Evolutionary conservation across 2,329 filamentous ascomycete species (phyloP).

Genomic region (Phaeosphaeria sp.): DNA sequence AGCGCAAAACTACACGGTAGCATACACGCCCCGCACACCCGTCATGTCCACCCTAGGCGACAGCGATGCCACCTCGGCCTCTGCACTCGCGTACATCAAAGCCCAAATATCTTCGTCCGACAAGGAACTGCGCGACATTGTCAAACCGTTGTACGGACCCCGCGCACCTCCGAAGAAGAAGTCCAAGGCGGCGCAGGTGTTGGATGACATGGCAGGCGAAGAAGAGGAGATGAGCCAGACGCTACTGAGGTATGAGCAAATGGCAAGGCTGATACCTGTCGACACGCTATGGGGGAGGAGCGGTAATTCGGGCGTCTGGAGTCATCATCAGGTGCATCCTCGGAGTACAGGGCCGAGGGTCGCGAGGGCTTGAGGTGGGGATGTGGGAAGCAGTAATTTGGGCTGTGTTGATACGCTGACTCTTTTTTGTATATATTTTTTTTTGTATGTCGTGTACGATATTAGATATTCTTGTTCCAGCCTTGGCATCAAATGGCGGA

Average conservation of each 20-base stretch:
- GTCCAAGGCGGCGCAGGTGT: background rate
- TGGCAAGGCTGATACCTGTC: constrained; percentile 33
- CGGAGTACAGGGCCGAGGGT: constrained; percentile 14
- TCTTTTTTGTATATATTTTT: background rate
- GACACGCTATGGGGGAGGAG: constrained; percentile 29
- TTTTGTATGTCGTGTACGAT: background rate
- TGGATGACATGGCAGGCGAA: constrained; percentile 13
- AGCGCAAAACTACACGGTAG: constrained; percentile 69
- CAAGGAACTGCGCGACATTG: constrained; percentile 73
- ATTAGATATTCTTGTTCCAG: background rate
- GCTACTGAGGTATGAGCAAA: constrained; percentile 35
- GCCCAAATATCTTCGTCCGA: constrained; percentile 84
- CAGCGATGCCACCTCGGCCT: constrained; percentile 44
- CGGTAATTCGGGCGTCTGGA: constrained; percentile 2
- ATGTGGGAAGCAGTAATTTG: no score
- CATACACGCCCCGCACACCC: constrained; percentile 73
- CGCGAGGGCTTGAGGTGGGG: constrained; percentile 3
- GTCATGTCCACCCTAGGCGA: constrained; percentile 76
- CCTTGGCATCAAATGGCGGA: no score
- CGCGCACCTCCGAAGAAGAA: constrained; percentile 10
- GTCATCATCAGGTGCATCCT: constrained; percentile 15
- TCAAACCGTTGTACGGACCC: constrained; percentile 59
- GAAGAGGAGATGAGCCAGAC: constrained; percentile 15
- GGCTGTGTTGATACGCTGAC: no score
- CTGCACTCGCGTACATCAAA: constrained; percentile 68